A percentile compares a stretch with the other conserved stretches of the same genome.
These are phyloP conservation scores for Botrytis medusae DNA, from an alignment of 2,329 filamentous ascomycete genomes.

Conservation along the genomic window DNA sequence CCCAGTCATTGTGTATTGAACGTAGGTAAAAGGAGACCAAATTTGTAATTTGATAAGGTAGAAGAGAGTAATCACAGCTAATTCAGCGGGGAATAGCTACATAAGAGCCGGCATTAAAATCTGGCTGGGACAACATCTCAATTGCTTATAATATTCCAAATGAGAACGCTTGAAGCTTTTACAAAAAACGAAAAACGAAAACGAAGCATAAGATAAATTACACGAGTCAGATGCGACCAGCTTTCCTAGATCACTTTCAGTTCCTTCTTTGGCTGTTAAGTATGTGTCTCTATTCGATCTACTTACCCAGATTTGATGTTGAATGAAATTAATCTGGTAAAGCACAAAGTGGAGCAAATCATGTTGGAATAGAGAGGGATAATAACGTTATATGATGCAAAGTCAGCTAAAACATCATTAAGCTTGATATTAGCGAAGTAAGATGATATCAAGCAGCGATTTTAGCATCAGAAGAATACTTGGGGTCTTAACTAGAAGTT, in stretches of 20 bases:
- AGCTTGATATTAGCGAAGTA: neutral
- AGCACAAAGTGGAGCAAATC: neutral
- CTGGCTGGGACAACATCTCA: neutral
- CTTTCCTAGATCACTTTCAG: neutral
- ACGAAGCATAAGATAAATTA: neutral
- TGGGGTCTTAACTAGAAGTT: neutral
- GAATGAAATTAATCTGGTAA: neutral
- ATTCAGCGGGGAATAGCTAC: rapidly evolving
- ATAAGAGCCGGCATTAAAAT: neutral
- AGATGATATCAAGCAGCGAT: neutral
- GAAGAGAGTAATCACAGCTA: rapidly evolving
- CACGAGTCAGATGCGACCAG: neutral
- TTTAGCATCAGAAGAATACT: neutral
- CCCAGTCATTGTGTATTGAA: neutral
- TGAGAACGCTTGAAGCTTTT: rapidly evolving
- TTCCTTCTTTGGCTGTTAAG: neutral
- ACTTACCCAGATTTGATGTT: neutral
- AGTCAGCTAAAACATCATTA: neutral
- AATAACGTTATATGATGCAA: neutral
- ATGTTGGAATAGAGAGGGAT: neutral
- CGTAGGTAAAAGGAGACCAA: too few relatives aligned
- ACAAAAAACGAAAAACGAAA: too few relatives aligned
- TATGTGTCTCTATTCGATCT: neutral
- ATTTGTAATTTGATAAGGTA: neutral
- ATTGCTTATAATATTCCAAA: too few relatives aligned